These are phyloP conservation scores for Aurantiochytrium sp. DNA, from an alignment of 108 stramenopile species.

Conservation along the genomic window DNA sequence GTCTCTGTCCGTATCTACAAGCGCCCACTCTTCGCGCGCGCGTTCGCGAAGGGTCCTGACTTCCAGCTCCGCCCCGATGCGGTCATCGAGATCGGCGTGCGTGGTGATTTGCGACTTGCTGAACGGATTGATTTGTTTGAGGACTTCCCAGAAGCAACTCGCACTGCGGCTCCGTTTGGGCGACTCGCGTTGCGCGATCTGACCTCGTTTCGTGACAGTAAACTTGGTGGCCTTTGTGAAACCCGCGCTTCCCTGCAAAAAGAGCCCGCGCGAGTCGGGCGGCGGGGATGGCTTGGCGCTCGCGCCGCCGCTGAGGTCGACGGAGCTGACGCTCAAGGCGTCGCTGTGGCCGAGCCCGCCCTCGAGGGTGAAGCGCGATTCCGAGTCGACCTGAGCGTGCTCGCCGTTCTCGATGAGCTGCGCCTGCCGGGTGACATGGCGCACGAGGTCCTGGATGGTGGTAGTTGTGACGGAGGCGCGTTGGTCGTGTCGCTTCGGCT, in stretches of 20 bases:
- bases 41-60: neutral
- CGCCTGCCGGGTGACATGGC: too few relatives aligned
- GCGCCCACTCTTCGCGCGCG: constrained; percentile 15
- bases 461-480: too few relatives aligned
- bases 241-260: neutral
- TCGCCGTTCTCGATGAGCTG: too few relatives aligned
- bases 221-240: neutral
- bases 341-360: too few relatives aligned
- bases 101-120: neutral
- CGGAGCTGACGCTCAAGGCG: too few relatives aligned
- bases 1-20: neutral
- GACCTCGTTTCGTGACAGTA: neutral
- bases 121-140: neutral
- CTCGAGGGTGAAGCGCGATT: too few relatives aligned
- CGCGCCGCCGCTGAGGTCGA: too few relatives aligned
- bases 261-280: neutral
- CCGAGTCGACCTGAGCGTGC: too few relatives aligned
- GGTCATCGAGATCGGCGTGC: neutral
- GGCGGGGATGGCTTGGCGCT: too few relatives aligned
- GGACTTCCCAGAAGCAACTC: neutral
- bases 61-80: neutral
- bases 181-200: neutral
- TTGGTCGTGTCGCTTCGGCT: too few relatives aligned
- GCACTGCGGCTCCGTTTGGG: neutral
- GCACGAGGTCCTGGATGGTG: too few relatives aligned